Conservation (phyloP, 495 filamentous ascomycete species). For the Penicillium canescens region DNA sequence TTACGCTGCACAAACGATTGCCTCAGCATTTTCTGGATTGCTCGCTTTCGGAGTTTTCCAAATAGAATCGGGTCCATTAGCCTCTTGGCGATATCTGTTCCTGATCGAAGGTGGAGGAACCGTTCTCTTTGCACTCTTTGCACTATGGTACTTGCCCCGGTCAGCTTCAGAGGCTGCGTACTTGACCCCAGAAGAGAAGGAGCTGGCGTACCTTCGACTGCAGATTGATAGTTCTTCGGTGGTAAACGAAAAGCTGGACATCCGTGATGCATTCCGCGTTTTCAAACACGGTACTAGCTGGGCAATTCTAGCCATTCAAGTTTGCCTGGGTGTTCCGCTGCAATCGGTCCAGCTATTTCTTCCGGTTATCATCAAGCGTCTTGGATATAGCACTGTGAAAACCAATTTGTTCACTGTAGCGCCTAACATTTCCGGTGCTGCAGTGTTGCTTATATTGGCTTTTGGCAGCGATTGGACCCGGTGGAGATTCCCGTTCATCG, state of each 20-base stretch:
- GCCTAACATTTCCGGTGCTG: conserved; percentile 64
- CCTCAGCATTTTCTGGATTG: conserved; percentile 68
- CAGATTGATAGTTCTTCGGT: conserved; percentile 66
- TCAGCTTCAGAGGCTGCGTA: conserved; percentile 62
- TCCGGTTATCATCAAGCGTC: conserved; percentile 65
- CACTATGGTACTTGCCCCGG: conserved; percentile 65
- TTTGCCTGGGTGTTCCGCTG: conserved; percentile 72
- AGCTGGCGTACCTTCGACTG: conserved; percentile 67
- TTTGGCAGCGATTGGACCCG: conserved; percentile 62
- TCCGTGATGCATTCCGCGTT: conserved; percentile 60
- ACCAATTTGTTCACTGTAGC: conserved; percentile 77
- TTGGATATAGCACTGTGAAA: conserved; percentile 62
- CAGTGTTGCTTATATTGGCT: conserved; percentile 64
- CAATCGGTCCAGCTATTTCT: conserved; percentile 68
- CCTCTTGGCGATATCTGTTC: conserved; percentile 71
- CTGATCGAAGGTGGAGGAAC: conserved; percentile 69
- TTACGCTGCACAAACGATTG: conserved; percentile 72
- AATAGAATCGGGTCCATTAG: conserved; percentile 54
- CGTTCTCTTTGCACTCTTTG: conserved; percentile 62
- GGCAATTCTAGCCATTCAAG: conserved; percentile 63
- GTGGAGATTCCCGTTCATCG: conserved; percentile 69
- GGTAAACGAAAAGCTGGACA: conserved; percentile 67
- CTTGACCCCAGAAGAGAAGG: conserved; percentile 59
- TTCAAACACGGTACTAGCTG: conserved; percentile 61
- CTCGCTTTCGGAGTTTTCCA: conserved; percentile 74